Evolutionary conservation across 1,284 basidiomycete genomes (phyloP), one percentile per base, ranked within the genome.

Genomic region (Malassezia sp.): DNA sequence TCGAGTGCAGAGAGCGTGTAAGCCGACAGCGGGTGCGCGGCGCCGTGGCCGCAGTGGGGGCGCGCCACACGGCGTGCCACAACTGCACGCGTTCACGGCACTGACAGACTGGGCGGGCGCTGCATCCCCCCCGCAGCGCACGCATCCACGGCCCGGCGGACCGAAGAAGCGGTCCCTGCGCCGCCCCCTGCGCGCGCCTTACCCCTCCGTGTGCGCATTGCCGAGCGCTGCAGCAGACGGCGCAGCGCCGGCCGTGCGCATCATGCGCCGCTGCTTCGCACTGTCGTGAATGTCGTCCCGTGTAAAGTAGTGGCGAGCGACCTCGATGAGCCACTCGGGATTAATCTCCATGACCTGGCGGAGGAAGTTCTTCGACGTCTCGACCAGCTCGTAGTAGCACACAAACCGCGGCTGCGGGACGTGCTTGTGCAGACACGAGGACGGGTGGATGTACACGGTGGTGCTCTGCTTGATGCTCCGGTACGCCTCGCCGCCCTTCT

Each of bases 301-400:
- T 4, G 54, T 56, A 18, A 63, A 63, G 30, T 59, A 63, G 38
- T 63, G 60, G 22, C 50, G 53, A 0, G 60, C 60, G 9, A 69
- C 84, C 77, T 96, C 89, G 40, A 93, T 71, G 36, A 97, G 71
- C 91, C 91, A 96, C 32, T 79, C 73, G 1, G 89, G 84, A 67
- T 93, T 90, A 68, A 97, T 95, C 63, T 93, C 88, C 88, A 96
- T 96, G 32, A 89, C 79, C 77, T 95, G 89, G 47, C 87, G 81
- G 67, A 73, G 74, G 60, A 73, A 77, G 59, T 78, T 76, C 59
- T 77, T 77, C 38, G 71, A 72, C 10, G 77, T 79, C 44, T 78
- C 71, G 4, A 79, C 77, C 18, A 93, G 76, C 72, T 97, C 93
- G 67, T 95, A 97, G 73, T 95, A 99, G 47, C 95, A 72, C 23